Conservation (phyloP, 345 rosid genomes). For the Eucalyptus erythrocorys region DNA sequence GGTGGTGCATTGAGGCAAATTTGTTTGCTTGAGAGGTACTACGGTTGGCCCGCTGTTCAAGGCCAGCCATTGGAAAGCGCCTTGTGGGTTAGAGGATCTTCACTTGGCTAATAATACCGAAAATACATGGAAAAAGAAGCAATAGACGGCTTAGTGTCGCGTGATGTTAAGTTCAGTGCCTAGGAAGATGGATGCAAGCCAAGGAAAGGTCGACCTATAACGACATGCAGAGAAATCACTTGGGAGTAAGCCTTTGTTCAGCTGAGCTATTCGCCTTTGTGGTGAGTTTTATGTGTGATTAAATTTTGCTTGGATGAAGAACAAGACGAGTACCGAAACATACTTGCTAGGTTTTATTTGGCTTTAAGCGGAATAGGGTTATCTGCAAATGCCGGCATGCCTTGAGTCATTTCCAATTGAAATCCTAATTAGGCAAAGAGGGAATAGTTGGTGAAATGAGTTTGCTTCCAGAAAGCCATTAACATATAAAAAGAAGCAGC, state of each 20-base stretch:
- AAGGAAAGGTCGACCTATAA: neutral
- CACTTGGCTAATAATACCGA: neutral
- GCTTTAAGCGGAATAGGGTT: neutral
- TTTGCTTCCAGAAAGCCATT: neutral
- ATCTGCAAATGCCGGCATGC: neutral
- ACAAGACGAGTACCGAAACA: neutral
- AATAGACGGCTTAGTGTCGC: neutral
- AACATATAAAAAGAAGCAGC: neutral
- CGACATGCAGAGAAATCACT: neutral
- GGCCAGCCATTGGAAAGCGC: neutral
- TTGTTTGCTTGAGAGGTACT: neutral
- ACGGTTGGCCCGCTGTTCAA: neutral
- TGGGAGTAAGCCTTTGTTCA: neutral
- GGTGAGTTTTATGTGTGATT: neutral
- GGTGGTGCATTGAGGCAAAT: neutral
- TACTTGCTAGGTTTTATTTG: neutral
- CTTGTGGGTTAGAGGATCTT: neutral
- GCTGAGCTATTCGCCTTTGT: neutral
- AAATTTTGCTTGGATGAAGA: neutral
- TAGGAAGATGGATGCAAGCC: neutral
- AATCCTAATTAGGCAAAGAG: neutral
- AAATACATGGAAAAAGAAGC: neutral
- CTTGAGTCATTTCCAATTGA: neutral
- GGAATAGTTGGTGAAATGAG: neutral
- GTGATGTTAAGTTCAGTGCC: neutral